Evolutionary conservation across 306 rosid genomes (phyloP).

Genomic region (Vicia villosa): DNA sequence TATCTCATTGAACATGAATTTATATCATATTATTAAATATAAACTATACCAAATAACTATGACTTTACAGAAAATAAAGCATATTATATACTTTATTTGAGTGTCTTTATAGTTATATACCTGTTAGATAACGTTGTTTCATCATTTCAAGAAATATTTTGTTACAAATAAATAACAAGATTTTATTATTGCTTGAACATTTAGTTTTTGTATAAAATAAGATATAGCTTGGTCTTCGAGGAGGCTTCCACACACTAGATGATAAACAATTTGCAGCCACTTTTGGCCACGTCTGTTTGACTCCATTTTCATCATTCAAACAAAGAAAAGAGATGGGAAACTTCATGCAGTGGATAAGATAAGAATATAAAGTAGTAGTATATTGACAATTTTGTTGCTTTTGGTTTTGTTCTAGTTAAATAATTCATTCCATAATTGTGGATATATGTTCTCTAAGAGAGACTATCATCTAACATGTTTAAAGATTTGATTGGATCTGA

Average conservation of each 20-base stretch:
- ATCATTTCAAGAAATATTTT: neutral
- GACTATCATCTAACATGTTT: too few relatives aligned
- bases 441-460: too few relatives aligned
- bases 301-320: conserved; percentile 5
- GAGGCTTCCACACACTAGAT: conserved; percentile 22
- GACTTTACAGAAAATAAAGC: conserved; percentile 31
- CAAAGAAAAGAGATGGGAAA: neutral
- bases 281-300: conserved; percentile 29
- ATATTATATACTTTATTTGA: neutral
- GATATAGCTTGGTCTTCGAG: neutral
- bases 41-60: conserved; percentile 27
- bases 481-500: too few relatives aligned
- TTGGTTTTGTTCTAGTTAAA: neutral
- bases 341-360: neutral
- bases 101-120: neutral
- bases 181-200: neutral
- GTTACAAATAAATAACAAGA: too few relatives aligned
- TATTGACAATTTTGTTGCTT: neutral
- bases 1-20: neutral
- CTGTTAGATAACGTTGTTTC: neutral
- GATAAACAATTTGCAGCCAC: conserved; percentile 16
- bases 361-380: neutral
- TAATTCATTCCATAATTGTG: neutral
- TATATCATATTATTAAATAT: neutral
- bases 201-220: neutral